Base-by-base conservation (phyloP, 1,284 basidiomycete genomes). In the Somion occarium region DNA sequence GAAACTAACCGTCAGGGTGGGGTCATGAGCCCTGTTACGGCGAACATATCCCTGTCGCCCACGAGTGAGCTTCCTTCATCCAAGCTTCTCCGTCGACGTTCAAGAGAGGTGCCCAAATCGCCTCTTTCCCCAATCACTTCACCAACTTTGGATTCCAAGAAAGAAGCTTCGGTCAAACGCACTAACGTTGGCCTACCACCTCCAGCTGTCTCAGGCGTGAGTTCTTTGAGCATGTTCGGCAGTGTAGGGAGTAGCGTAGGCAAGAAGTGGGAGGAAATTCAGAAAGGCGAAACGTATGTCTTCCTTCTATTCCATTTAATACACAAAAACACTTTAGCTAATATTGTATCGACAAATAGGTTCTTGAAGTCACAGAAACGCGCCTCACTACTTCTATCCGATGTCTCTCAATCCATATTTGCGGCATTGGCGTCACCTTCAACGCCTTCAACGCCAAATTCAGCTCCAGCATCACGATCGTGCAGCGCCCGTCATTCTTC, bases 291-390 rank as follows among this genome's bases (percentile, higher is more conserved):
- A 46, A 74, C 75, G 82, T 85, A 61, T 46, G 80, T 72, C 22
- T 19, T 20, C 50, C 52, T 48, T 53, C 53, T 26, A 22, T 24
- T 24, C 44, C 46, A 47, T 39, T 50, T n/a, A 27, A 44, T 50
- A 48, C 20, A 48, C 47, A 38, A 38, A 25, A 42, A 34, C 24
- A 45, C 22, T 26, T 38, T 53, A 24, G 22, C 37, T 54, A 22
- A 52, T 46, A 37, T 20, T 11, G 11, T n/a, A 27, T 24, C 19
- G 39, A 23, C 55, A 85, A n/a, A n/a, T n/a, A n/a, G 85, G 25
- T 75, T 86, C 59, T 69, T 77, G 15, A 83, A 80, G 59, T 72
- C 70, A 59, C 80, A 80, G 54, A 86, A 85, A 64, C 80, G 84
- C 23, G 85, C 85, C 0, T 85, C 85, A 0, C 58, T 78, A 1